Evolutionary conservation across 2,329 filamentous ascomycete genomes (phyloP), one percentile per base, ranked within the genome.

Genomic region (Cercospora zeina): DNA sequence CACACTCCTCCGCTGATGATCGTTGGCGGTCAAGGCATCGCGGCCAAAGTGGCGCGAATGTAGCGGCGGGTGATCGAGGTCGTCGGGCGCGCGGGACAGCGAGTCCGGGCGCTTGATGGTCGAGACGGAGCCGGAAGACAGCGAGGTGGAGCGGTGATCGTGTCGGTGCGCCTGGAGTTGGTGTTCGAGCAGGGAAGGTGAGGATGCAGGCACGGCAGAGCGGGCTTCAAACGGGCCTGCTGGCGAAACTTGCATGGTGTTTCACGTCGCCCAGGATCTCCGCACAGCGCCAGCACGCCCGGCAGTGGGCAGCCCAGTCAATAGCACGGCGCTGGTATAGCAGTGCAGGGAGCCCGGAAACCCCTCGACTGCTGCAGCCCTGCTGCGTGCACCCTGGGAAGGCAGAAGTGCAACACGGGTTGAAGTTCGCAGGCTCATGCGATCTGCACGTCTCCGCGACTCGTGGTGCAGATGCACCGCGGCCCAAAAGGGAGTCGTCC

Each of bases 91-190:
- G 31, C 59, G 63, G 49, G 63, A 62, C 50, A 72, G 57, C 36
- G 78, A 78, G 64, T 74, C 72, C 45, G 78, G 71, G 58, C 78
- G 76, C 68, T 76, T 74, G 69, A 79, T 69, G 11, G 77, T 76
- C 60, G 74, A 71, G 61, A 74, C 70, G 55, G 76, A 75, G 58
- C 78, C 77, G 62, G 78, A 79, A 53, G 78, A 79, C 54, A 76
- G 68, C 34, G 79, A 80, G 67, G 75, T 77, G 56, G 75, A 76
- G 66, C 77, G 75, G 67, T 77, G 77, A 54, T 50, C 59, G 30
- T 53, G 49, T 54, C 50, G 49, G 21, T 45, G 62, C 39, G 50
- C 49, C 27, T 63, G 62, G 58, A 53, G 54, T 31, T 62, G 54
- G 31, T 61, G 51, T 36, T 63, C 37, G 58, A 61, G 34, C 55